phyloP scores from a whole-genome alignment of 139 green algal species.

The Coelastrella sp. region DNA sequence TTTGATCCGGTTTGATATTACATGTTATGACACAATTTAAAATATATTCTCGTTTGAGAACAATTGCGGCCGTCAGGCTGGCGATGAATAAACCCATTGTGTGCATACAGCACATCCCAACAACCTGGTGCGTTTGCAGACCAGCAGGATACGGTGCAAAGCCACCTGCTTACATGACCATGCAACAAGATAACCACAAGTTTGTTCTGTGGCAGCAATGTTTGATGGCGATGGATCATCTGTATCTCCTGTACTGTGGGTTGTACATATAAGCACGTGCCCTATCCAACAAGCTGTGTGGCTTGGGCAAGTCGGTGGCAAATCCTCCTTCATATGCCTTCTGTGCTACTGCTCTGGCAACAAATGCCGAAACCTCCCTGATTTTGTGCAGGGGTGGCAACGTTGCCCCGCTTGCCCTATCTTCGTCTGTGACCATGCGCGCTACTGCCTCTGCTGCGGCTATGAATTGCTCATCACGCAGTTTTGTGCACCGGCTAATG shows the following conservation, averaged over 20 bases:
- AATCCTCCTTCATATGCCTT: slow-evolving; percentile 83
- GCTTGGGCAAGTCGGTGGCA: slow-evolving; percentile 87
- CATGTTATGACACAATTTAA: no score
- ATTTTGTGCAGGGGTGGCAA: slow-evolving; percentile 75
- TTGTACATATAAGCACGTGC: slow-evolving; percentile 75
- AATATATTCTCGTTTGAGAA: no score
- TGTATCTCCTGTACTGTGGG: slow-evolving; percentile 70
- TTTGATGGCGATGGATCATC: neutral
- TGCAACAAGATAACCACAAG: no score
- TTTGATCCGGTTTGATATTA: no score
- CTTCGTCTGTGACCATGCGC: slow-evolving; percentile 70
- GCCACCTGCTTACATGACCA: no score
- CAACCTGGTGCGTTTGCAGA: no score
- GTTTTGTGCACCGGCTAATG: slow-evolving; percentile 68
- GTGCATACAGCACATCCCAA: no score
- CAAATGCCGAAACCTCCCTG: slow-evolving; percentile 69
- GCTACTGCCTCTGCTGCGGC: slow-evolving; percentile 83
- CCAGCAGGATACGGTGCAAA: no score
- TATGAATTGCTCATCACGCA: slow-evolving; percentile 89
- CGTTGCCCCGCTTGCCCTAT: slow-evolving; percentile 64
- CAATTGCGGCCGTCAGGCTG: no score
- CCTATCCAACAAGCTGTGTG: slow-evolving; percentile 78
- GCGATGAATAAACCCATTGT: no score
- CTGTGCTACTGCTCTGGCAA: slow-evolving; percentile 78
- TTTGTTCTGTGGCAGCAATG: neutral